Conservation (phyloP, 345 rosid genomes). For the Camelina sativa region DNA sequence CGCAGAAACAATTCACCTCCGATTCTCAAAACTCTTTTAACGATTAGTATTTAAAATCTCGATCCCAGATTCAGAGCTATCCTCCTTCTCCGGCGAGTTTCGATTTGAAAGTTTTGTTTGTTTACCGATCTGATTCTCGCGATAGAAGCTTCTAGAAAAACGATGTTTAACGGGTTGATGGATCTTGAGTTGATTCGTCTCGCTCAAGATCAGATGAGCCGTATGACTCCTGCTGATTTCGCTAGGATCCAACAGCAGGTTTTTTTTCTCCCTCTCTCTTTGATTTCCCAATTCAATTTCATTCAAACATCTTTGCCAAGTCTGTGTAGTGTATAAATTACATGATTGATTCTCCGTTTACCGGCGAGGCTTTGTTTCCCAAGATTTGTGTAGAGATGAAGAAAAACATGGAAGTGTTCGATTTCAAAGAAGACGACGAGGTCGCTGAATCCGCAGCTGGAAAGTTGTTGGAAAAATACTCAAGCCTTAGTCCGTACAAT, state of each 20-base stretch:
- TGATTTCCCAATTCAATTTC: not conserved
- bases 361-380: no score
- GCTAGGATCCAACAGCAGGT: constrained; percentile 76
- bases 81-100: no score
- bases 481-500: no score
- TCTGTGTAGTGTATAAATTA: not conserved
- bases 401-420: no score
- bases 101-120: not conserved
- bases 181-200: constrained; percentile 88
- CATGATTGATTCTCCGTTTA: no score
- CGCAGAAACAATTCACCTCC: constrained; percentile 21
- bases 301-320: not conserved
- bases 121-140: constrained; percentile 22
- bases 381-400: no score
- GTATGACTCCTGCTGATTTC: constrained; percentile 85
- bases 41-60: not conserved
- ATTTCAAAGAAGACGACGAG: no score
- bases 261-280: not conserved
- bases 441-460: no score
- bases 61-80: constrained; percentile 16
- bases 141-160: constrained; percentile 16
- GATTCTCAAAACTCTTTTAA: constrained; percentile 3
- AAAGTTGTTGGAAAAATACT: no score
- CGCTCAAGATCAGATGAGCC: constrained; percentile 97
- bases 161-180: constrained; percentile 84